These are phyloP conservation scores for Alternaria triticimaculans DNA, from an alignment of 2,329 filamentous ascomycete genomes.

Conservation along the genomic window DNA sequence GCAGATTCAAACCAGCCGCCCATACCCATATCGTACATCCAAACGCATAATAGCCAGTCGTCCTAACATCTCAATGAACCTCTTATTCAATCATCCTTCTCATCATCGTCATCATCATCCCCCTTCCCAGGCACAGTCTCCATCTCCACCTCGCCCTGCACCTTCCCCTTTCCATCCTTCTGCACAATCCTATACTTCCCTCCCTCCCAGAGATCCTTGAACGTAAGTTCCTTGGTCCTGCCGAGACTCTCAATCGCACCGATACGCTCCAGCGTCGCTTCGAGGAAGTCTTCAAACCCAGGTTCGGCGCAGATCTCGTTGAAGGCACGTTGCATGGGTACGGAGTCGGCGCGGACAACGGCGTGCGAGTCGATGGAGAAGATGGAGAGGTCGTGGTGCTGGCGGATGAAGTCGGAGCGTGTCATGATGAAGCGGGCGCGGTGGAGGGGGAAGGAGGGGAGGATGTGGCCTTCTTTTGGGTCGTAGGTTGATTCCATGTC, in stretches of 20 bases:
- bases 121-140: slow-evolving; percentile 39
- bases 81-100: slow-evolving; percentile 14
- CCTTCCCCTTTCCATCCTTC: slow-evolving; percentile 36
- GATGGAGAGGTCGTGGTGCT: slow-evolving; percentile 91
- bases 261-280: slow-evolving; percentile 84
- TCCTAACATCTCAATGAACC: too few relatives aligned
- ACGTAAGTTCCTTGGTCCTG: slow-evolving; percentile 90
- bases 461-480: slow-evolving; percentile 70
- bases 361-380: slow-evolving; percentile 91
- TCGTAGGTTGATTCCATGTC: slow-evolving; percentile 69
- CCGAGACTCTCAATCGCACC: slow-evolving; percentile 92
- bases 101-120: slow-evolving; percentile 32
- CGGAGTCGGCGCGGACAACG: slow-evolving; percentile 88
- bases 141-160: slow-evolving; percentile 40
- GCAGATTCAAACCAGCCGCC: background rate
- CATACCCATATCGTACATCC: background rate
- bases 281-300: slow-evolving; percentile 82
- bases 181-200: slow-evolving; percentile 69
- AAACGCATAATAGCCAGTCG: background rate
- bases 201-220: slow-evolving; percentile 89
- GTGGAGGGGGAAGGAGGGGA: slow-evolving; percentile 70
- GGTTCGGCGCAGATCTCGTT: slow-evolving; percentile 77
- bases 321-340: slow-evolving; percentile 96
- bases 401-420: slow-evolving; percentile 88
- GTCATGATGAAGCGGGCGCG: slow-evolving; percentile 80